phyloP scores from a whole-genome alignment of 2,329 filamentous ascomycete species.

The Helotiales sp. region DNA sequence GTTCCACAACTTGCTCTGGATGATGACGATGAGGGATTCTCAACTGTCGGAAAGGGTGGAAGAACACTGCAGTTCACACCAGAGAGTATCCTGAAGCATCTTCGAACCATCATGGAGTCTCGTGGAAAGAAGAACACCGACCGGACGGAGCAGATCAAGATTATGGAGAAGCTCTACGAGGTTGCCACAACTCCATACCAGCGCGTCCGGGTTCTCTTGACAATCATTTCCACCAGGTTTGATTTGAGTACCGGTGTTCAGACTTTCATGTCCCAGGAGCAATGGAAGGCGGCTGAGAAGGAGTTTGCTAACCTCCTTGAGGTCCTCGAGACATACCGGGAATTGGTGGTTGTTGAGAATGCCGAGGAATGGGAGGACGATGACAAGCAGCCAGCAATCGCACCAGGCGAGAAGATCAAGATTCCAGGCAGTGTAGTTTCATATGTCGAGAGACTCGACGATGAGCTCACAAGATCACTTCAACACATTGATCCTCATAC shows the following conservation, averaged over 20 bases:
- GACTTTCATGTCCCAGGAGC: conserved; percentile 88
- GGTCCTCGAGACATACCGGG: conserved; percentile 74
- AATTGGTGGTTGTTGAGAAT: conserved; percentile 84
- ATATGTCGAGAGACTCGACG: conserved; percentile 90
- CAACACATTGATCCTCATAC: conserved; percentile 98
- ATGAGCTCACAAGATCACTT: conserved; percentile 95
- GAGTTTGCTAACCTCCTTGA: conserved; percentile 78
- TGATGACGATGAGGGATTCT: conserved; percentile 83
- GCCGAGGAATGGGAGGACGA: conserved; percentile 99
- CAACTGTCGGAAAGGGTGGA: conserved; percentile 84
- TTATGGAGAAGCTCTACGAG: conserved; percentile 94
- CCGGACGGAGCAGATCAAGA: conserved; percentile 87
- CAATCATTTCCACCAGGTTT: conserved; percentile 90
- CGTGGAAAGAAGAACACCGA: conserved; percentile 99
- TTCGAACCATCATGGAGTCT: conserved; percentile 89
- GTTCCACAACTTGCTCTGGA: conserved; percentile 50
- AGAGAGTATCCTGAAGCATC: conserved; percentile 97
- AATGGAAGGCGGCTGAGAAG: conserved; percentile 93
- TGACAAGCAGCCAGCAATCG: conserved; percentile 81
- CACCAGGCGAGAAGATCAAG: conserved; percentile 77
- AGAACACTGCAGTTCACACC: conserved; percentile 89
- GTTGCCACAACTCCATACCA: conserved; percentile 92
- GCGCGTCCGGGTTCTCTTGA: conserved; percentile 86
- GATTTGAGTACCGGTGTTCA: conserved; percentile 80
- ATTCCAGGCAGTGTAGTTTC: conserved; percentile 93